Conservation (phyloP, 108 stramenopile species). For the Ochromonas danica region DNA sequence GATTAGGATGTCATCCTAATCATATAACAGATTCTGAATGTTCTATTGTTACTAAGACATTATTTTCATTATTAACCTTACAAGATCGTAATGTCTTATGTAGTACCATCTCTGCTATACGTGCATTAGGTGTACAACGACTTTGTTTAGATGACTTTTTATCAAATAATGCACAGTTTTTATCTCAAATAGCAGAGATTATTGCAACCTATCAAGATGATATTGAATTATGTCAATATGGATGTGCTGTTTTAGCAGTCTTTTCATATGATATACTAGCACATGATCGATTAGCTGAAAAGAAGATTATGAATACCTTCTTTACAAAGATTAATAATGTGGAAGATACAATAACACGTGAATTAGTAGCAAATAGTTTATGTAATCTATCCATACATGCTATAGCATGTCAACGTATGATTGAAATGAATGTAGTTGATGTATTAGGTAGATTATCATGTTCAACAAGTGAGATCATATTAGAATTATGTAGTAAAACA, state of each 20-base stretch:
- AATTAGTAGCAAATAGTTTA: slow-evolving; percentile 3
- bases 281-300: not conserved
- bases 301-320: not conserved
- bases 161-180: not conserved
- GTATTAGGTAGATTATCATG: slow-evolving; percentile 8
- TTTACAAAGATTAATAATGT: not conserved
- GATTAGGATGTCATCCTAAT: not conserved
- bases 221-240: slow-evolving; percentile 4
- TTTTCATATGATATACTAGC: slow-evolving; percentile 20
- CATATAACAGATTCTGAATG: not conserved
- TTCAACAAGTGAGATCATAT: slow-evolving; percentile 24
- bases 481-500: slow-evolving; percentile 13
- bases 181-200: not conserved
- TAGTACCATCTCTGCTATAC: not conserved
- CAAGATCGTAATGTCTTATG: not conserved
- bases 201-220: not conserved
- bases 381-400: slow-evolving; percentile 27
- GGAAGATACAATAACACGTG: slow-evolving; percentile 26
- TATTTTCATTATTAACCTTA: not conserved
- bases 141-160: not conserved
- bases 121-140: not conserved
- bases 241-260: slow-evolving; percentile 31
- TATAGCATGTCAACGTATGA: not conserved
- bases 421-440: slow-evolving; percentile 3
- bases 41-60: not conserved